Percentiles rank a stretch among this genome's conserved stretches.
Evolutionary conservation across 805 yeast genomes (phyloP).

Genomic region (Metschnikowia kunwiensis): DNA sequence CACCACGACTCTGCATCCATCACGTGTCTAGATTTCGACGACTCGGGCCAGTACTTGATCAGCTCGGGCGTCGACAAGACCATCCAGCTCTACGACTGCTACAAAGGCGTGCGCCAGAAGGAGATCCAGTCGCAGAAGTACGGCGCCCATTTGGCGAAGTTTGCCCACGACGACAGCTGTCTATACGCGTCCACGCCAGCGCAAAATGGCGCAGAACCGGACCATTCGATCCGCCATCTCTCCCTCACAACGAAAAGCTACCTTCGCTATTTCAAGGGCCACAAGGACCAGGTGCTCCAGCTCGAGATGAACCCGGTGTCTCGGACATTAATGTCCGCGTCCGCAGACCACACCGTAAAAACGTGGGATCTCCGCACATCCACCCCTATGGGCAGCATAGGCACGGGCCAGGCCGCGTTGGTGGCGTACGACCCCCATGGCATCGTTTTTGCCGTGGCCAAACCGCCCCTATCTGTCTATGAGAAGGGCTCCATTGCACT

Average conservation of each 20-base stretch:
- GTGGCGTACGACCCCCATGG: conserved; percentile 85
- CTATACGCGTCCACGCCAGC: conserved; percentile 74
- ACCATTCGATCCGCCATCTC: conserved; percentile 71
- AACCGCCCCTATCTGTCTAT: conserved; percentile 15
- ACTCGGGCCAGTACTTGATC: conserved; percentile 72
- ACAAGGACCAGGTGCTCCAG: conserved; percentile 68
- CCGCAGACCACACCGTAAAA: conserved; percentile 76
- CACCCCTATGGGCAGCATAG: conserved; percentile 56
- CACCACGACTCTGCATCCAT: conserved; percentile 53
- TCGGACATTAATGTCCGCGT: conserved; percentile 62
- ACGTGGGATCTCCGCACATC: conserved; percentile 82
- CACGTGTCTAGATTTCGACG: conserved; percentile 76
- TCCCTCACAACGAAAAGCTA: conserved; percentile 75
- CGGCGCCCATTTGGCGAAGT: conserved; percentile 84
- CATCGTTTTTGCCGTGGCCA: conserved; percentile 66
- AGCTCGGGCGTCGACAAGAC: conserved; percentile 79
- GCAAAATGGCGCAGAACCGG: conserved; percentile 40
- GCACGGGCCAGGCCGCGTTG: conserved; percentile 51
- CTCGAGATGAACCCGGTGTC: conserved; percentile 70
- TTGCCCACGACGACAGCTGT: conserved; percentile 74
- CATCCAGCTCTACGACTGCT: conserved; percentile 76
- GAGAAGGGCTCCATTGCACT: conserved; percentile 36
- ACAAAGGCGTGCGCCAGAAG: conserved; percentile 63
- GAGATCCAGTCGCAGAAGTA: conserved; percentile 83
- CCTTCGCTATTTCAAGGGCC: conserved; percentile 85